Evolutionary conservation across 768 basidiomycete species (phyloP).

Genomic region (Tulasnella calospora): DNA sequence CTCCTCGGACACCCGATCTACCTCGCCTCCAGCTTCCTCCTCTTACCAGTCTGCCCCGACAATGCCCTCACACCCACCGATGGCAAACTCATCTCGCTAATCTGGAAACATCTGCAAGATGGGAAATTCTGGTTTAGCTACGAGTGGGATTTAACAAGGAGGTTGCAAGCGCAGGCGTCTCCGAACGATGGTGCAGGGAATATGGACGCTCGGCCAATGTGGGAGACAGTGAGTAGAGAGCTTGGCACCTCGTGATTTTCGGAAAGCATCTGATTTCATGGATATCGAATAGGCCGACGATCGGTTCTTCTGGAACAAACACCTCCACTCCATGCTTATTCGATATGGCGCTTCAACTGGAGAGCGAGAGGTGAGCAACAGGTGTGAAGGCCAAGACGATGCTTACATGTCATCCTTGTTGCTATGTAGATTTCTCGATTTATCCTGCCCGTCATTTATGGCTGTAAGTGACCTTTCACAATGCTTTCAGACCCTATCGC

Average conservation of each 20-base stretch:
- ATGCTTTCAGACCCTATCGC: background rate
- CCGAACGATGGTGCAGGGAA: background rate
- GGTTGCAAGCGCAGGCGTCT: slow-evolving; percentile 73
- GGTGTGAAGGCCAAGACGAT: background rate
- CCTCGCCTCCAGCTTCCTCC: slow-evolving; percentile 82
- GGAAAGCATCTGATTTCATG: background rate
- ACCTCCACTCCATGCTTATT: slow-evolving; percentile 56
- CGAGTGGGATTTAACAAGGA: slow-evolving; percentile 80
- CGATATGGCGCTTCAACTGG: slow-evolving; percentile 48
- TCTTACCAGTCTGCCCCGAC: slow-evolving; percentile 75
- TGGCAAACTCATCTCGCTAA: slow-evolving; percentile 76
- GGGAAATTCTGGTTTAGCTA: slow-evolving; percentile 88
- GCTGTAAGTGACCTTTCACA: slow-evolving; percentile 40
- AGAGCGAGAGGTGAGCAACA: slow-evolving; percentile 58
- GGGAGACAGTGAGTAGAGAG: slow-evolving; percentile 58
- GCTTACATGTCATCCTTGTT: slow-evolving; percentile 9
- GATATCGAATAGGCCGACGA: slow-evolving; percentile 68
- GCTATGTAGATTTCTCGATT: slow-evolving; percentile 66
- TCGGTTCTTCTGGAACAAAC: slow-evolving; percentile 98
- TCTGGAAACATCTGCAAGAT: slow-evolving; percentile 72
- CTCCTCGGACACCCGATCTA: slow-evolving; percentile 84
- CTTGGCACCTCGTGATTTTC: background rate
- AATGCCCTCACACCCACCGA: slow-evolving; percentile 60
- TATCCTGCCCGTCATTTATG: slow-evolving; percentile 92
- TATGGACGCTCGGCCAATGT: slow-evolving; percentile 46